phyloP scores from a whole-genome alignment of 139 green algal species.

The Chlamydomonas sp. region DNA sequence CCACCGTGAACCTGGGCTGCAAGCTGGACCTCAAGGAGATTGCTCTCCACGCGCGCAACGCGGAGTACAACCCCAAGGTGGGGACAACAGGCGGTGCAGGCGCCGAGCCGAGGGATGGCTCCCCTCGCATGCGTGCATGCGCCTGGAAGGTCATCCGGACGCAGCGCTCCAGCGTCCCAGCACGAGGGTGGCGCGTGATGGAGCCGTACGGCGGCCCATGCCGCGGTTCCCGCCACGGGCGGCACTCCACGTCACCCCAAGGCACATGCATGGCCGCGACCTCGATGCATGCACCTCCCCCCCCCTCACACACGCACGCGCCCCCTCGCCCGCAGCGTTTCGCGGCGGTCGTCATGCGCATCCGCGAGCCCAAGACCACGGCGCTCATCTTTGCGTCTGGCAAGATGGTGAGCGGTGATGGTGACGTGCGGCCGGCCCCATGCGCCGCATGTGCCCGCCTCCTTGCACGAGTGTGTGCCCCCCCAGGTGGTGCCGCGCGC shows the following conservation, averaged over 20 bases:
- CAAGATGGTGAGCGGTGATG: conserved; percentile 87
- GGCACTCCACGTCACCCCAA: too few species aligned
- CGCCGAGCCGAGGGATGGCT: too few species aligned
- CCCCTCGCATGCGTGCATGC: too few species aligned
- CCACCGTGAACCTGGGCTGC: conserved; percentile 91
- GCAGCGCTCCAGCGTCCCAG: too few species aligned
- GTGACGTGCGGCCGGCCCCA: neutral
- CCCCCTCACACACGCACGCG: too few species aligned
- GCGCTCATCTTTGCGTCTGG: conserved; percentile 96
- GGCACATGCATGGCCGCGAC: too few species aligned
- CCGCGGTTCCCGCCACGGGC: too few species aligned
- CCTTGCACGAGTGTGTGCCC: neutral
- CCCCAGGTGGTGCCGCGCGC: neutral
- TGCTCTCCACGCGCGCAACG: conserved; percentile 91
- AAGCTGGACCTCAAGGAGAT: conserved; percentile 95
- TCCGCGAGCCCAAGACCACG: conserved; percentile 95
- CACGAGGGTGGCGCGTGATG: too few species aligned
- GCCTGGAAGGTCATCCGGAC: too few species aligned
- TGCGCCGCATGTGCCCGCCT: neutral
- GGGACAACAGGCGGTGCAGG: too few species aligned
- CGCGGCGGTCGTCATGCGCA: conserved; percentile 98
- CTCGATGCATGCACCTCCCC: neutral
- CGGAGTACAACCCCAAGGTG: conserved; percentile 99
- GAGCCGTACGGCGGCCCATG: too few species aligned
- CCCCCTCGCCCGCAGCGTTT: conserved; percentile 72